Percentiles rank a stretch among this genome's conserved stretches.
Conservation (phyloP, 495 filamentous ascomycete species). For the Aeminium ludgeri region DNA sequence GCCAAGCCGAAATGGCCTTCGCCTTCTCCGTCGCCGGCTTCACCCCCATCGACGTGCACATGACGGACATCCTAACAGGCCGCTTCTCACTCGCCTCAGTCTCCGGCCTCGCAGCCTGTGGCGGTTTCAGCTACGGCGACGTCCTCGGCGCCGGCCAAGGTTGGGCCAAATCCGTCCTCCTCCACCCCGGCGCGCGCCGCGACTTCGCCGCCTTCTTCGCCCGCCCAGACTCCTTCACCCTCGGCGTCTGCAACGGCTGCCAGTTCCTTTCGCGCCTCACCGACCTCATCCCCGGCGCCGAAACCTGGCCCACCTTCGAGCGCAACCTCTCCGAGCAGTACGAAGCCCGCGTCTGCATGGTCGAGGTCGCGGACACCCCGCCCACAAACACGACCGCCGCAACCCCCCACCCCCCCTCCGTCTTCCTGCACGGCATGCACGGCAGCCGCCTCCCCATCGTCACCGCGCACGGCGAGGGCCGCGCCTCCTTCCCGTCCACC, state of each 20-base stretch:
- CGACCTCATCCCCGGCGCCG: constrained; percentile 69
- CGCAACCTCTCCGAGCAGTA: constrained; percentile 80
- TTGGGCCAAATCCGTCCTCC: constrained; percentile 88
- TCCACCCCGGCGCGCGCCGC: constrained; percentile 56
- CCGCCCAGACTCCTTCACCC: constrained; percentile 72
- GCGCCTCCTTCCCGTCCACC: constrained; percentile 49
- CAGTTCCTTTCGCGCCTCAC: constrained; percentile 81
- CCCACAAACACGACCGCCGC: constrained; percentile 12
- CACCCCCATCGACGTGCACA: constrained; percentile 83
- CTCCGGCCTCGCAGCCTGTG: constrained; percentile 78
- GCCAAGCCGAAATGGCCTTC: constrained; percentile 92
- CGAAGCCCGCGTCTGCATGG: constrained; percentile 80
- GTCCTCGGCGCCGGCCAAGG: constrained; percentile 88
- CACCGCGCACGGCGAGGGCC: constrained; percentile 84
- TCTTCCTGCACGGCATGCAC: constrained; percentile 88
- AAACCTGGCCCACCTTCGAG: constrained; percentile 76
- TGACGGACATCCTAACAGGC: constrained; percentile 78
- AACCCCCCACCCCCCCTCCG: constrained; percentile 34
- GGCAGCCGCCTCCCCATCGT: constrained; percentile 70
- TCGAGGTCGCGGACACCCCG: constrained; percentile 53
- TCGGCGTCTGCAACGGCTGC: constrained; percentile 95
- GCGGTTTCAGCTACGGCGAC: constrained; percentile 95
- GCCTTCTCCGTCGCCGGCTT: constrained; percentile 88
- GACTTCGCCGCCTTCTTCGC: constrained; percentile 79
- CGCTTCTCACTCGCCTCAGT: constrained; percentile 62